These are phyloP conservation scores for Gossypium longicalyx DNA, from an alignment of 345 rosid genomes.

Conservation along the genomic window DNA sequence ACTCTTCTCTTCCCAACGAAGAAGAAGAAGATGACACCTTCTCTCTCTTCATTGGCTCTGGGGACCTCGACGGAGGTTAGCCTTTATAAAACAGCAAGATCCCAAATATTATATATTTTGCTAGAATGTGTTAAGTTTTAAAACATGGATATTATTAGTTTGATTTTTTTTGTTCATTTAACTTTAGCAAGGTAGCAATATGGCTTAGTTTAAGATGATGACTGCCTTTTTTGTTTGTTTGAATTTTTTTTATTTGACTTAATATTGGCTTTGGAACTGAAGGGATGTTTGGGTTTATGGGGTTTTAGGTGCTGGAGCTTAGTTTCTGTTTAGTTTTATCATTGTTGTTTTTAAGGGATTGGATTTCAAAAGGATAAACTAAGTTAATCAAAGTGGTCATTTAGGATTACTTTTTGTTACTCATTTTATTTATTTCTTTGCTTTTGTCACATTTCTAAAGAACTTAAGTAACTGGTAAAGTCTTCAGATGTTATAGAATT, in stretches of 20 bases:
- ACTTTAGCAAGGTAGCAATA: neutral
- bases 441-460: neutral
- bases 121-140: neutral
- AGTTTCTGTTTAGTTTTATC: neutral
- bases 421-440: neutral
- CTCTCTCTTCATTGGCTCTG: constrained; percentile 52
- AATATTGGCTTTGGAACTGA: neutral
- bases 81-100: neutral
- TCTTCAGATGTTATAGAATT: neutral
- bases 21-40: constrained; percentile 48
- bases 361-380: neutral
- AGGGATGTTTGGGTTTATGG: neutral
- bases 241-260: neutral
- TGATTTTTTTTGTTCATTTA: neutral
- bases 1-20: constrained; percentile 36
- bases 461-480: neutral
- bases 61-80: constrained; percentile 78
- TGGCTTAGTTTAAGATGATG: neutral
- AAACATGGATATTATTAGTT: constrained; percentile 10
- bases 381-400: neutral
- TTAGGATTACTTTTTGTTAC: neutral
- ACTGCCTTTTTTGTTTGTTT: neutral
- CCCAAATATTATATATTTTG: neutral
- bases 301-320: neutral
- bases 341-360: neutral